phyloP scores from a whole-genome alignment of 176 grass and related monocot genomes.

The Cocos nucifera region DNA sequence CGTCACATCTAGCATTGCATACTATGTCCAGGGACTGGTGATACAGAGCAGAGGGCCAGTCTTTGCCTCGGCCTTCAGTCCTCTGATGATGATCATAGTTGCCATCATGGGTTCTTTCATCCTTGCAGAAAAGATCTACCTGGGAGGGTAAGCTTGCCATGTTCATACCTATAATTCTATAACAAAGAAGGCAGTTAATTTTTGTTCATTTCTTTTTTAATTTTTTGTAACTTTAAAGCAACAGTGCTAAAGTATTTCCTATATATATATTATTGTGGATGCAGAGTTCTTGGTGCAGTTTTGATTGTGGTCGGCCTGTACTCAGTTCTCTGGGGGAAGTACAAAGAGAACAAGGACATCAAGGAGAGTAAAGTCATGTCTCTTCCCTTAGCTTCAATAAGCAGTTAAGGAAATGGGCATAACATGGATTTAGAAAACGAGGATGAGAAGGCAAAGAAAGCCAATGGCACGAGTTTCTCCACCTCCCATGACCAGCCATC shows the following conservation, averaged over 20 bases:
- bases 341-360: constrained; percentile 59
- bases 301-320: constrained; percentile 84
- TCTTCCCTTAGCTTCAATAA: constrained; percentile 48
- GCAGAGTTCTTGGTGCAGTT: constrained; percentile 54
- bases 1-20: constrained; percentile 89
- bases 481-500: constrained; percentile 33
- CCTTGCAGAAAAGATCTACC: constrained; percentile 79
- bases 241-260: no score
- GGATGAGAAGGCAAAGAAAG: constrained; percentile 35
- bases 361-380: constrained; percentile 21
- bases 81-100: constrained; percentile 99
- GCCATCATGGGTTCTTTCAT: constrained; percentile 97
- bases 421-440: constrained; percentile 28
- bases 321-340: constrained; percentile 86
- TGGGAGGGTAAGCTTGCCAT: constrained; percentile 38
- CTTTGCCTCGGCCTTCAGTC: constrained; percentile 97
- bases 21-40: constrained; percentile 94
- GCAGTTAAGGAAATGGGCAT: constrained; percentile 18
- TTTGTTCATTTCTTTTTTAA: no score
- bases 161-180: no score
- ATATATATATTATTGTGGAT: background rate
- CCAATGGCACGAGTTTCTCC: constrained; percentile 26
- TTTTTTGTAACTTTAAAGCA: no score
- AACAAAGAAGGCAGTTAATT: no score
- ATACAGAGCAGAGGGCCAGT: constrained; percentile 86